Evolutionary conservation across 164 flowering plant species (phyloP).

Genomic region (Protea cynaroides): DNA sequence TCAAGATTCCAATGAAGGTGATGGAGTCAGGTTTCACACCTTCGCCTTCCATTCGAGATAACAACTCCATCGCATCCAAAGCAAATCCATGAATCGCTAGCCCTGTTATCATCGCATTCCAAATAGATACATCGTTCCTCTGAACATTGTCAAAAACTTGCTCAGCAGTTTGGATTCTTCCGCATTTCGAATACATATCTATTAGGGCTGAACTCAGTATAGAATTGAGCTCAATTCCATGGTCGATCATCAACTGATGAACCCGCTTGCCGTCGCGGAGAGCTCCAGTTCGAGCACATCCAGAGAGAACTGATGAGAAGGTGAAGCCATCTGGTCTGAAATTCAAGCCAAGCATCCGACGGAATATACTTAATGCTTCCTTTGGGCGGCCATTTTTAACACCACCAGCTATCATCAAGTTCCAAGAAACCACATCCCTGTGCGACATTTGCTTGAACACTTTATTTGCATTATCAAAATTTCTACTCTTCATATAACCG

Average conservation of each 20-base stretch:
- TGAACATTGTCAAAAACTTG: constrained; percentile 34
- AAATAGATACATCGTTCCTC: constrained; percentile 45
- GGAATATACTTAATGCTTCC: constrained; percentile 38
- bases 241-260: constrained; percentile 41
- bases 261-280: constrained; percentile 46
- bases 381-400: constrained; percentile 33
- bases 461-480: constrained; percentile 35
- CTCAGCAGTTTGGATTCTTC: constrained; percentile 45
- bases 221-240: constrained; percentile 34
- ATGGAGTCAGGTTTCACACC: constrained; percentile 18
- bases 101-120: constrained; percentile 81
- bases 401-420: constrained; percentile 45
- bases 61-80: constrained; percentile 41
- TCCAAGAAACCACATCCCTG: constrained; percentile 58
- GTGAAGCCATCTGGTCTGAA: constrained; percentile 60
- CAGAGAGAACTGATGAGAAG: constrained; percentile 50
- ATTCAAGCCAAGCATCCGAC: constrained; percentile 33
- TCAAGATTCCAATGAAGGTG: constrained; percentile 32
- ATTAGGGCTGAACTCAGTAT: constrained; percentile 54
- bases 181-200: constrained; percentile 81
- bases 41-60: constrained; percentile 24
- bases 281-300: constrained; percentile 61
- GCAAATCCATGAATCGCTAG: constrained; percentile 78
- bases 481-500: constrained; percentile 41
- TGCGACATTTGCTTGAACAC: constrained; percentile 36